phyloP scores from a whole-genome alignment of 2,329 filamentous ascomycete species.

The Fusarium tuaranense region DNA sequence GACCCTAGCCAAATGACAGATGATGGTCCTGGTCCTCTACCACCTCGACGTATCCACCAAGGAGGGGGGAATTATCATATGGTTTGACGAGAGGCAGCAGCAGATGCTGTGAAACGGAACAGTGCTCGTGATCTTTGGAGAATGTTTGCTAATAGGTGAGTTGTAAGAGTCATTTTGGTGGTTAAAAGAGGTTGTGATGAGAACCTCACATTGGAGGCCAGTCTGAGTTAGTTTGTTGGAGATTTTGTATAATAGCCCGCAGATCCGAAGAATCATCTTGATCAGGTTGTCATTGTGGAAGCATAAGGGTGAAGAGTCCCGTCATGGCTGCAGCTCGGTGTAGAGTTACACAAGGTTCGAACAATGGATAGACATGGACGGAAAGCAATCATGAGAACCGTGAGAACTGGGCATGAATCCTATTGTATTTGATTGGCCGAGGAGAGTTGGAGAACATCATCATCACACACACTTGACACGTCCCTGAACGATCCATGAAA shows the following conservation, averaged over 20 bases:
- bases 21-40: constrained; percentile 3
- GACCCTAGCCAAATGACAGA: constrained; percentile 9
- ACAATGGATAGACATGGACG: background rate
- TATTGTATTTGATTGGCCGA: background rate
- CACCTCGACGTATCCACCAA: constrained; percentile 33
- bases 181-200: background rate
- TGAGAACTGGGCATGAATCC: background rate
- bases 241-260: background rate
- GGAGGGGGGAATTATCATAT: constrained; percentile 22
- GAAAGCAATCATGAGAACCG: background rate
- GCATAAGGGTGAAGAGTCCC: background rate
- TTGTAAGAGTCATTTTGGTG: background rate
- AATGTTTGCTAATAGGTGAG: background rate
- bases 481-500: background rate
- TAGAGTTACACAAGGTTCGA: background rate
- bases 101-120: background rate
- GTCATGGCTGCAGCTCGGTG: background rate
- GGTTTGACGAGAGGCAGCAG: constrained; percentile 4
- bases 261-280: background rate
- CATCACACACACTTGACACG: background rate
- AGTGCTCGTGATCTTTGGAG: background rate
- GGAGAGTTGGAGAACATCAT: background rate
- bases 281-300: background rate
- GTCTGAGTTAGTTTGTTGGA: background rate
- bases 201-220: background rate